Conservation (phyloP, 306 rosid species). For the Clitoria ternatea region DNA sequence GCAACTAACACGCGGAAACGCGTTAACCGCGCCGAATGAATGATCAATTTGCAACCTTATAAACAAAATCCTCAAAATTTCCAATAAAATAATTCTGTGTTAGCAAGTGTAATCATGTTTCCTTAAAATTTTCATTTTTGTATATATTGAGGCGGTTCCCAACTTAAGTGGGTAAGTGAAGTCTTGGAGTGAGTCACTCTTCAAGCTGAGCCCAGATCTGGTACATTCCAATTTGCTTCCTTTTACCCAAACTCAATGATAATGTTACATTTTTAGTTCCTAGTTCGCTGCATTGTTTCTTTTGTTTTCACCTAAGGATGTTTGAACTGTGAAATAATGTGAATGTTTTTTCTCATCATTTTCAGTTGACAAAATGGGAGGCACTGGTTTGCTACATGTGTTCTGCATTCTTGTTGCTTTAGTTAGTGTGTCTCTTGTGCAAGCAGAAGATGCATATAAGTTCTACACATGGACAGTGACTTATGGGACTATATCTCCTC, state of each 20-base stretch:
- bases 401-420: slow-evolving; percentile 43
- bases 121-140: not conserved
- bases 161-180: slow-evolving; percentile 1
- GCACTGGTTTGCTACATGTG: slow-evolving; percentile 33
- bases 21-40: slow-evolving; percentile 37
- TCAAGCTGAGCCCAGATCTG: slow-evolving; percentile 28
- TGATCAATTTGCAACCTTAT: slow-evolving; percentile 2
- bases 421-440: slow-evolving; percentile 42
- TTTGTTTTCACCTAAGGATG: not conserved
- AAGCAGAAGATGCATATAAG: slow-evolving; percentile 76
- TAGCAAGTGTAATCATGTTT: slow-evolving; percentile 5
- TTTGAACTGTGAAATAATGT: not conserved
- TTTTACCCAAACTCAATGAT: not conserved
- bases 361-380: slow-evolving; percentile 53
- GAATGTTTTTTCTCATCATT: not conserved
- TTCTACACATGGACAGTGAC: slow-evolving; percentile 87
- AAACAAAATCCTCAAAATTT: not conserved
- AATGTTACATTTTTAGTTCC: slow-evolving; percentile 14
- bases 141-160: slow-evolving; percentile 17
- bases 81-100: not conserved
- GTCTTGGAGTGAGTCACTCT: slow-evolving; percentile 15
- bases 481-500: slow-evolving; percentile 76
- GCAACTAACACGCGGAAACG: slow-evolving; percentile 42
- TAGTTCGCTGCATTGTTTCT: not conserved
- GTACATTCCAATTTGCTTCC: slow-evolving; percentile 8